These are phyloP conservation scores for Colletotrichum karsti DNA, from an alignment of 2,329 filamentous ascomycete species.

Conservation along the genomic window DNA sequence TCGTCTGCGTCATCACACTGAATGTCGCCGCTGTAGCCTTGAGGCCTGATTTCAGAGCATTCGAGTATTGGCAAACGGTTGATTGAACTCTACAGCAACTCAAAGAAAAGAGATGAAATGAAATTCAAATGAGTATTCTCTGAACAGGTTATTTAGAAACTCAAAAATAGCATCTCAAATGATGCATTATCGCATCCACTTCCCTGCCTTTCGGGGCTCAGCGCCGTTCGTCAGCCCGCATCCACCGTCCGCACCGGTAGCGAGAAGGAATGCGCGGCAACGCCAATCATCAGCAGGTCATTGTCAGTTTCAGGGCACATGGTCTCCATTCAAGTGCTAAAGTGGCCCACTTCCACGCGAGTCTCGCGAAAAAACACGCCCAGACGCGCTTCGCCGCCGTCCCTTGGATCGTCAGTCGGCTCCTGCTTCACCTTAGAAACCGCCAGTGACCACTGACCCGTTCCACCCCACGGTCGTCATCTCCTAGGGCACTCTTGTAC, in stretches of 20 bases:
- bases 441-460: not conserved
- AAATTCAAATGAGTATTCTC: not conserved
- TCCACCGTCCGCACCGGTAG: not conserved
- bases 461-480: not conserved
- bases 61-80: too few relatives aligned
- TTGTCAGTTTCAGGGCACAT: slow-evolving; percentile 20
- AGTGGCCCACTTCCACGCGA: not conserved
- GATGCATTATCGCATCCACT: not conserved
- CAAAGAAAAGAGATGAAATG: too few relatives aligned
- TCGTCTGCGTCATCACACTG: slow-evolving; percentile 1
- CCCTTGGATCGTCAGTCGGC: slow-evolving; percentile 9
- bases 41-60: too few relatives aligned
- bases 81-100: too few relatives aligned
- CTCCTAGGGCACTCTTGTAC: not conserved
- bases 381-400: slow-evolving; percentile 10
- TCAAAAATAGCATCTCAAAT: not conserved
- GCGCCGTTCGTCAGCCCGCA: not conserved
- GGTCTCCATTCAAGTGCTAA: slow-evolving; percentile 2
- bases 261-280: not conserved
- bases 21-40: not conserved
- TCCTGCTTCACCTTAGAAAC: slow-evolving; percentile 16
- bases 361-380: slow-evolving; percentile 29
- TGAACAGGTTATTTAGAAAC: not conserved
- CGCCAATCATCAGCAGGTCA: slow-evolving; percentile 12
- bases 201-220: not conserved